These are phyloP conservation scores for Lachnellula hyalina DNA, from an alignment of 2,329 filamentous ascomycete species.

Conservation along the genomic window DNA sequence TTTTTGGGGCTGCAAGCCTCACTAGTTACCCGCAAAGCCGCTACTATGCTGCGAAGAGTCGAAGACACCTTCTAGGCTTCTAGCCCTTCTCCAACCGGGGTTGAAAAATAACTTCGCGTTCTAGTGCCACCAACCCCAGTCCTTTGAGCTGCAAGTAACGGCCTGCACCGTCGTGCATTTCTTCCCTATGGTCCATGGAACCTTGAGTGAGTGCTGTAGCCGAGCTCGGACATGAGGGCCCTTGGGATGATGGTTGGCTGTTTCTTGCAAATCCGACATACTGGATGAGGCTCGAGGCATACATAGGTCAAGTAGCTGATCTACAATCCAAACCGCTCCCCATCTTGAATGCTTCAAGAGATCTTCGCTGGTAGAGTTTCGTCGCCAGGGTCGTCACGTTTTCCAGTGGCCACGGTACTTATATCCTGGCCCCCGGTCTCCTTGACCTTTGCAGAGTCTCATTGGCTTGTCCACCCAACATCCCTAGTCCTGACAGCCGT, in stretches of 20 bases:
- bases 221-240: background rate
- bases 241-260: background rate
- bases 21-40: constrained; percentile 10
- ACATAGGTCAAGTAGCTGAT: background rate
- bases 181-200: no score
- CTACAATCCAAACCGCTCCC: background rate
- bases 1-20: constrained; percentile 1
- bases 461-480: constrained; percentile 14
- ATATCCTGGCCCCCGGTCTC: background rate
- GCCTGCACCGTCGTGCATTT: background rate
- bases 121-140: background rate
- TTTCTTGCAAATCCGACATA: constrained; percentile 1
- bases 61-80: constrained; percentile 17
- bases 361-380: constrained; percentile 3
- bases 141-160: background rate
- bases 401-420: constrained; percentile 9
- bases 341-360: constrained; percentile 9
- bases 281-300: constrained; percentile 3
- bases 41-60: background rate
- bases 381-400: constrained; percentile 16
- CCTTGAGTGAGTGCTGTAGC: background rate
- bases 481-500: constrained; percentile 25
- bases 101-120: constrained; percentile 10
- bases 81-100: constrained; percentile 16
- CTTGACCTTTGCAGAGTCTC: background rate